A percentile compares a stretch with the other conserved stretches of the same genome.
Conservation (phyloP, 352 stramenopile genomes). For the Phytophthora idaei region DNA sequence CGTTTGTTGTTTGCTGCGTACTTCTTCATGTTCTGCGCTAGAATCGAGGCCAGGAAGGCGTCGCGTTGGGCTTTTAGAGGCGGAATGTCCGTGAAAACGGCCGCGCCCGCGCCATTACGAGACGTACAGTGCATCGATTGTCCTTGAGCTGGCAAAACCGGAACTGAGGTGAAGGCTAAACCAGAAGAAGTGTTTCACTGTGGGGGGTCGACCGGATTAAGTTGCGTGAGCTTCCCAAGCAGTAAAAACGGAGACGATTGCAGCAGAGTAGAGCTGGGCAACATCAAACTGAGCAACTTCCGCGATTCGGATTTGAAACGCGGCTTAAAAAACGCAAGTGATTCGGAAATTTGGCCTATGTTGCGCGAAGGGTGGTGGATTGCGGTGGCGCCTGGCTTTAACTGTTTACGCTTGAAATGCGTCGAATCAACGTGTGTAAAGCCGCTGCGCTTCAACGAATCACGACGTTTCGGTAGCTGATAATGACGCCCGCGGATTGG, state of each 20-base stretch:
- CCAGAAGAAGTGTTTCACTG: slow-evolving; percentile 9
- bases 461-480: slow-evolving; percentile 15
- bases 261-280: slow-evolving; percentile 6
- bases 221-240: slow-evolving; percentile 7
- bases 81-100: slow-evolving; percentile 22
- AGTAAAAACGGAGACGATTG: slow-evolving; percentile 11
- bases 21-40: slow-evolving; percentile 30
- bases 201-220: background rate
- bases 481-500: background rate
- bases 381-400: slow-evolving; percentile 18
- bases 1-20: slow-evolving; percentile 20
- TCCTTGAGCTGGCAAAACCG: slow-evolving; percentile 17
- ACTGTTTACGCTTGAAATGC: slow-evolving; percentile 25
- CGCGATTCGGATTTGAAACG: background rate
- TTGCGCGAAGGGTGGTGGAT: slow-evolving; percentile 17
- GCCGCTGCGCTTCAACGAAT: slow-evolving; percentile 5
- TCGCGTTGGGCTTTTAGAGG: slow-evolving; percentile 16
- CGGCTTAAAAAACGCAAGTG: background rate
- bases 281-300: background rate
- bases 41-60: slow-evolving; percentile 27
- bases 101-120: slow-evolving; percentile 22
- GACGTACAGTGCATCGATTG: slow-evolving; percentile 29
- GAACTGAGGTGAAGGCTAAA: slow-evolving; percentile 15
- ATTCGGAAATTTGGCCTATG: background rate
- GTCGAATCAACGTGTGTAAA: slow-evolving; percentile 24